Base-by-base conservation (phyloP, 2,329 filamentous ascomycete genomes). In the Cordyceps sp. region DNA sequence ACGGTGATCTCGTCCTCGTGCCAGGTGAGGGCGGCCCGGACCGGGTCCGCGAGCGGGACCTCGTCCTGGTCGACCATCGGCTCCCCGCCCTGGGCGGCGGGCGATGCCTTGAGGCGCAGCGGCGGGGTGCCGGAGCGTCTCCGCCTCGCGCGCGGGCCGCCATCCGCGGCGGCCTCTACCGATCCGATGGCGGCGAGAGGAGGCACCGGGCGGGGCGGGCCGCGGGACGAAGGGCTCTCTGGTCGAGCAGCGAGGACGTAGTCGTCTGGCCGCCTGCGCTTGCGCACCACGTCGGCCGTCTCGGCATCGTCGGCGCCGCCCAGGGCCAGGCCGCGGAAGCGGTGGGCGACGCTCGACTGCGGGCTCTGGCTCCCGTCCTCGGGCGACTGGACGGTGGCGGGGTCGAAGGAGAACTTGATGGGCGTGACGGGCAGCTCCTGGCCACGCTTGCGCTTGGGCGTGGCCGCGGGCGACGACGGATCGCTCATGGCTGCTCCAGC, bases 1-100 rank as follows among this genome's bases (percentile, higher is more conserved):
- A 76, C 60, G 2, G 73, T 78, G 37, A 78, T 78, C 45, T 78
- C 73, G 41, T 77, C 66, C 39, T 76, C 70, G 42, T 72, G 71
- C 73, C 73, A 78, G 2, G 73, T 78, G 32, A 77, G 55, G 3
- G 69, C 62, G 6, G 71, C 69, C 23, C 70, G 61, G 9, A 73
- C 45, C 0, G 68, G 66, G 33, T 73, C 69, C 32, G 60, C 52
- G 19, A 69, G 49, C 26, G 50, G 42, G 10, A 46, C 42, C 10
- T 54, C 56, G 8, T 54, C 49, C 8, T 57, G 51, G 13, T 38
- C 38, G 20, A n/a, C n/a, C n/a, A n/a, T n/a, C n/a, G n/a, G n/a
- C n/a, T 43, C 45, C n/a, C 29, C 35, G 30, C 37, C 25, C 36
- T 42, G 33, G 27, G 45, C 34, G 20, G 37, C 30, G 5, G 41